Evolutionary conservation across 75 land plant genomes (phyloP).

Genomic region (Isoetes taiwanensis): DNA sequence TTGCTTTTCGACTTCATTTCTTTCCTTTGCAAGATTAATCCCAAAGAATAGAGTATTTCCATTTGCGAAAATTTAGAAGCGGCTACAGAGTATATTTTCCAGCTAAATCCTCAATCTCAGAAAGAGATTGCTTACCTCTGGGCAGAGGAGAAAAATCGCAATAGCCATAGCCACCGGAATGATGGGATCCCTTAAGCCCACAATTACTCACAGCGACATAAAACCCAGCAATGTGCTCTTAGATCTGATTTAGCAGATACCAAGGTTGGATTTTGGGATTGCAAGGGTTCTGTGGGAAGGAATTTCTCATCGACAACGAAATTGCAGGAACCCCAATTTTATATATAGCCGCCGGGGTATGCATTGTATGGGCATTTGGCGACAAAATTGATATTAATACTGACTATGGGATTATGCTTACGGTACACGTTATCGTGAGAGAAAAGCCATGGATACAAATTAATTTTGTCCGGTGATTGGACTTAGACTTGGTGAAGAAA

Average conservation of each 20-base stretch:
- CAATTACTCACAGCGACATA: conserved; percentile 3
- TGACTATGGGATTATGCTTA: neutral
- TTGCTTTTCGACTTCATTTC: too few species aligned
- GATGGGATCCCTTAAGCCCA: too few species aligned
- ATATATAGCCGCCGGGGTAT: neutral
- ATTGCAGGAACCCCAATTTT: neutral
- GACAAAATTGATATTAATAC: neutral
- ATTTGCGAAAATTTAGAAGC: too few species aligned
- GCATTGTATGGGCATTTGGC: neutral
- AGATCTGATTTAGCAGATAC: neutral
- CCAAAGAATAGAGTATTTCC: too few species aligned
- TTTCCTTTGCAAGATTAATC: too few species aligned
- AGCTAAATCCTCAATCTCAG: too few species aligned
- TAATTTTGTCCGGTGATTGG: too few species aligned
- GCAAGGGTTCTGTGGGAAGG: neutral
- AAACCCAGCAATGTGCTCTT: conserved; percentile 3
- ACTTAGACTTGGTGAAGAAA: too few species aligned
- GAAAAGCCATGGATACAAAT: conserved; percentile 1
- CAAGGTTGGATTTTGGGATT: neutral
- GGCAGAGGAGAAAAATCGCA: too few species aligned
- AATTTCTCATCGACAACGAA: neutral
- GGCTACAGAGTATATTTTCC: too few species aligned
- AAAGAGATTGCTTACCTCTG: too few species aligned
- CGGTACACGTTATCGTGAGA: neutral
- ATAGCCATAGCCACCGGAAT: too few species aligned